Evolutionary conservation across 768 basidiomycete genomes (phyloP), one percentile per base, ranked within the genome.

Genomic region (Hericium coralloides): DNA sequence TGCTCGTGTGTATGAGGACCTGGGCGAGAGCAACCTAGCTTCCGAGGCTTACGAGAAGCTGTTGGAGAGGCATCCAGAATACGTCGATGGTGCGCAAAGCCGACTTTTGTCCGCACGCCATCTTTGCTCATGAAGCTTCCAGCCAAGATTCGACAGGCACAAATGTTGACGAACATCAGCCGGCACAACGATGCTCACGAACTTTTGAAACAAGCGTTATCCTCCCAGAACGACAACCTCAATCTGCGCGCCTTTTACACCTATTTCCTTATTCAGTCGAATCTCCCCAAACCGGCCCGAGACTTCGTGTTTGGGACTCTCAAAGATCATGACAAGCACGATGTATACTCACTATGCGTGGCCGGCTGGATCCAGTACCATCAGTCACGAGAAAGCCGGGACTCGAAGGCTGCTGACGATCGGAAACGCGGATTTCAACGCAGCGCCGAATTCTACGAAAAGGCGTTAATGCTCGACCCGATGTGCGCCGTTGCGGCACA

Each of bases 121-220:
- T 10, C n/a, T 23, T 4, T n/a, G 22, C 31, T 41, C 43, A 4
- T 36, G 17, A 22, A 25, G 23, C 26, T 10, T 23, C 45, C 64
- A 98, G 95, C 95, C 61, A 98, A 98, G 75, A 82, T 95, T 47
- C 87, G 95, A 23, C 87, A 91, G 60, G 91, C 95, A 0, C 81
- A 88, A 17, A 85, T 98, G 79, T 76, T 87, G 0, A 76, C 83
- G 1, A 75, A 76, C 25, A 65, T 86, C 17, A 90, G 88, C 56
- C 82, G 84, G 18, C 77, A 83, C 63, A 84, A 87, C 61, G 87
- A 90, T 2, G 93, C 94, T 0, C 91, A 97, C 67, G 87, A 87
- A 1, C 77, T 95, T 4, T 72, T 98, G 52, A 98, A 98, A 69
- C 91, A 98, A 69, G 84, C 88, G 0, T 81, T 98, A 41, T 77